These are phyloP conservation scores for Mycena polygramma DNA, from an alignment of 768 basidiomycete genomes.

Conservation along the genomic window DNA sequence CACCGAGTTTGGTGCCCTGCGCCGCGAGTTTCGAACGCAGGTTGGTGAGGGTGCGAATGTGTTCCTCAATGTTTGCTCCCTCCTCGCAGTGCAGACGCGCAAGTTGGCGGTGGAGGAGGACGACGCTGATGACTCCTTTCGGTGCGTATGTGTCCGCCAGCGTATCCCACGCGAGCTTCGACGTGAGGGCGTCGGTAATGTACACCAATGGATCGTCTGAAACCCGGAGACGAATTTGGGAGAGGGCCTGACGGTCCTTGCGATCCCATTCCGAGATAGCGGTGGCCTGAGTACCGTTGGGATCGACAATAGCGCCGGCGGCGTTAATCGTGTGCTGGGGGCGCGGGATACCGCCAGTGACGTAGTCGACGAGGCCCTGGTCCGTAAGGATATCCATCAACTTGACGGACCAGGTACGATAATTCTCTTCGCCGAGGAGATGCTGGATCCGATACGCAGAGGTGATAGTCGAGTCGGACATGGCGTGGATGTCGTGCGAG, in stretches of 20 bases:
- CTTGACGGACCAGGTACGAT: conserved; percentile 37
- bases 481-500: conserved; percentile 3
- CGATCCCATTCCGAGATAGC: conserved; percentile 9
- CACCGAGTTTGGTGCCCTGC: conserved; percentile 40
- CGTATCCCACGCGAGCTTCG: conserved; percentile 44
- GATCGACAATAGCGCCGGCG: not conserved
- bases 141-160: conserved; percentile 38
- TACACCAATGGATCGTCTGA: conserved; percentile 18
- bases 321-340: conserved; percentile 12
- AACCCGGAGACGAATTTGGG: conserved; percentile 41
- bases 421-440: conserved; percentile 38
- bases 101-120: conserved; percentile 16
- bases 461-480: conserved; percentile 26
- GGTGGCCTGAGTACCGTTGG: conserved; percentile 9
- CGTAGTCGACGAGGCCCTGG: conserved; percentile 34
- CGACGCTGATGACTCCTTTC: conserved; percentile 18
- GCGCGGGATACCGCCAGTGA: conserved; percentile 4
- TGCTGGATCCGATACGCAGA: conserved; percentile 39
- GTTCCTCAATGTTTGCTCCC: conserved; percentile 43
- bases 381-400: conserved; percentile 43
- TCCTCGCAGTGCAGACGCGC: conserved; percentile 11
- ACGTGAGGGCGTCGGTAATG: conserved; percentile 14
- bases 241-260: conserved; percentile 48
- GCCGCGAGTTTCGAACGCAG: conserved; percentile 40
- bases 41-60: conserved; percentile 45